phyloP scores from a whole-genome alignment of 2,329 filamentous ascomycete species.

The Nemania sp. region DNA sequence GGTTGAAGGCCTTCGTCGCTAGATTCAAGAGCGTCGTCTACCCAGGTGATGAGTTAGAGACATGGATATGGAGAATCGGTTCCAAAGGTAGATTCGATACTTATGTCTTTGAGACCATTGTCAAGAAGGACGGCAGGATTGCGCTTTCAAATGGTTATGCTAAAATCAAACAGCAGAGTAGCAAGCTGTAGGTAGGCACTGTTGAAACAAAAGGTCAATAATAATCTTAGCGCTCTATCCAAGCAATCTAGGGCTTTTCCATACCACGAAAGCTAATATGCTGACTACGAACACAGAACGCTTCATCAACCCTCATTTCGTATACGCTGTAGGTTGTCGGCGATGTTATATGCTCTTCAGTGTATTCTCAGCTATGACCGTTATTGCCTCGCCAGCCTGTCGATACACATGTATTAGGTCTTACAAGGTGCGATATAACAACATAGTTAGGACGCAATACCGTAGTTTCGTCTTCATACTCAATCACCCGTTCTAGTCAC shows the following conservation, averaged over 20 bases:
- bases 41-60: conserved; percentile 59
- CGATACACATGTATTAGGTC: too few relatives aligned
- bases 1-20: conserved; percentile 58
- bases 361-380: too few relatives aligned
- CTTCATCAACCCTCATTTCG: too few relatives aligned
- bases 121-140: conserved; percentile 48
- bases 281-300: too few relatives aligned
- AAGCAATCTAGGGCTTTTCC: not conserved
- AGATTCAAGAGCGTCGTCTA: conserved; percentile 60
- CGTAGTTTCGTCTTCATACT: too few relatives aligned
- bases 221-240: not conserved
- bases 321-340: too few relatives aligned
- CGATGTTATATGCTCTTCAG: too few relatives aligned
- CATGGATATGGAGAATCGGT: conserved; percentile 57
- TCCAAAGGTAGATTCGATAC: conserved; percentile 51
- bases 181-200: conserved; percentile 43
- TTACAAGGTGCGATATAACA: too few relatives aligned
- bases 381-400: too few relatives aligned
- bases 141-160: conserved; percentile 55
- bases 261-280: not conserved
- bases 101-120: conserved; percentile 56
- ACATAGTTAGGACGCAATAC: too few relatives aligned
- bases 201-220: not conserved
- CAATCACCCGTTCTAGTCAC: too few relatives aligned
- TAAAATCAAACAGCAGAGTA: conserved; percentile 46